These are phyloP conservation scores for Candida maris DNA, from an alignment of 805 yeast genomes.

Conservation along the genomic window DNA sequence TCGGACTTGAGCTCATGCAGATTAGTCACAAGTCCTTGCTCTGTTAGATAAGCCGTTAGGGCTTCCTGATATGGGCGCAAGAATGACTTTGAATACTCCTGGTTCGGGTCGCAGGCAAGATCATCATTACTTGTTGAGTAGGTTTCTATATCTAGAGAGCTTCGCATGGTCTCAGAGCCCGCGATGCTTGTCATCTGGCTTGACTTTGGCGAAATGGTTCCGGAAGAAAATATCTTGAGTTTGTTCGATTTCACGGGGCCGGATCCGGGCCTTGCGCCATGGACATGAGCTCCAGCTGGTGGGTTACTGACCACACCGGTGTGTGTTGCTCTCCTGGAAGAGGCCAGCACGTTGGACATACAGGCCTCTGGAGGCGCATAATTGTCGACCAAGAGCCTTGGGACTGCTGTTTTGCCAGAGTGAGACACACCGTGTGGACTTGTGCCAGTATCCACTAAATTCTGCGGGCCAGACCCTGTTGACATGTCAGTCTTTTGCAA, in stretches of 20 bases:
- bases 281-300: background rate
- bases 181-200: background rate
- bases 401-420: slow-evolving; percentile 12
- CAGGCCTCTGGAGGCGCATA: slow-evolving; percentile 13
- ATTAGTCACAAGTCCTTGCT: slow-evolving; percentile 29
- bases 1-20: slow-evolving; percentile 22
- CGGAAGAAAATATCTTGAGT: slow-evolving; percentile 17
- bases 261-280: slow-evolving; percentile 16
- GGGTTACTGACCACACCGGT: background rate
- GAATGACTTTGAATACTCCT: slow-evolving; percentile 18
- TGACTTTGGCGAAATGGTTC: slow-evolving; percentile 1
- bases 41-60: slow-evolving; percentile 20
- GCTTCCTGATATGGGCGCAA: slow-evolving; percentile 27
- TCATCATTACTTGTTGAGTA: slow-evolving; percentile 24
- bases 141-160: slow-evolving; percentile 18
- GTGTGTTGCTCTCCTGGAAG: slow-evolving; percentile 2
- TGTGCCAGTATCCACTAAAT: too few relatives aligned
- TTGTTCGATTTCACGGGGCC: slow-evolving; percentile 19
- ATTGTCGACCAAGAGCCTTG: slow-evolving; percentile 4
- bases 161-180: slow-evolving; percentile 15
- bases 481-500: too few relatives aligned
- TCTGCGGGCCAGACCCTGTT: too few relatives aligned
- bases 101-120: slow-evolving; percentile 20
- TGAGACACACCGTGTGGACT: slow-evolving; percentile 2
- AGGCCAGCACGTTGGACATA: slow-evolving; percentile 7